phyloP scores from a whole-genome alignment of 108 stramenopile species.

The Stephanodiscus triporus region DNA sequence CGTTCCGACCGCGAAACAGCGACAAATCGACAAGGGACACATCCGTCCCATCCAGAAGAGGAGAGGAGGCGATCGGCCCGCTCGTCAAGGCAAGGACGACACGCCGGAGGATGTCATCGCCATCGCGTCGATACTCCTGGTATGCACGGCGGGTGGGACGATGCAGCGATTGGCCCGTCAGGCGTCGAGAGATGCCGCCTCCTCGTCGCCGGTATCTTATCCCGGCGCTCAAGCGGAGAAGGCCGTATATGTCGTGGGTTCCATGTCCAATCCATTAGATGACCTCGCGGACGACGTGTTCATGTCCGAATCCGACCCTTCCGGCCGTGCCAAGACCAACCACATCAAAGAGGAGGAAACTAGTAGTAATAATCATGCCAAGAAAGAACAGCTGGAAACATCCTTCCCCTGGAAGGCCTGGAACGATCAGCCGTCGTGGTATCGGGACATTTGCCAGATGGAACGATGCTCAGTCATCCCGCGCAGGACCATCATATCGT shows the following conservation, averaged over 20 bases:
- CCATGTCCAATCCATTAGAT: constrained; percentile 22
- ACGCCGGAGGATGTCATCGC: constrained; percentile 26
- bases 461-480: constrained; percentile 36
- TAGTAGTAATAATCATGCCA: not conserved
- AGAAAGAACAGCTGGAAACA: constrained; percentile 2
- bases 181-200: constrained; percentile 13
- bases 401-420: constrained; percentile 33
- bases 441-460: constrained; percentile 39
- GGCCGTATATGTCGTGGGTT: not conserved
- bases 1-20: not conserved
- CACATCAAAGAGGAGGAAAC: not conserved
- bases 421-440: constrained; percentile 40
- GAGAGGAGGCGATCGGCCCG: not conserved
- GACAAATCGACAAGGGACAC: not conserved
- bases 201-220: not conserved
- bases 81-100: not conserved
- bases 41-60: constrained; percentile 8
- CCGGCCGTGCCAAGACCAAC: not conserved
- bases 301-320: not conserved
- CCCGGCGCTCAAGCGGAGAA: no score
- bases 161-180: constrained; percentile 43
- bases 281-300: constrained; percentile 23
- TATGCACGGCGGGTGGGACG: constrained; percentile 36
- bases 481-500: constrained; percentile 26
- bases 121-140: constrained; percentile 33